Evolutionary conservation across 306 rosid genomes (phyloP).

Genomic region (Corylus avellana): DNA sequence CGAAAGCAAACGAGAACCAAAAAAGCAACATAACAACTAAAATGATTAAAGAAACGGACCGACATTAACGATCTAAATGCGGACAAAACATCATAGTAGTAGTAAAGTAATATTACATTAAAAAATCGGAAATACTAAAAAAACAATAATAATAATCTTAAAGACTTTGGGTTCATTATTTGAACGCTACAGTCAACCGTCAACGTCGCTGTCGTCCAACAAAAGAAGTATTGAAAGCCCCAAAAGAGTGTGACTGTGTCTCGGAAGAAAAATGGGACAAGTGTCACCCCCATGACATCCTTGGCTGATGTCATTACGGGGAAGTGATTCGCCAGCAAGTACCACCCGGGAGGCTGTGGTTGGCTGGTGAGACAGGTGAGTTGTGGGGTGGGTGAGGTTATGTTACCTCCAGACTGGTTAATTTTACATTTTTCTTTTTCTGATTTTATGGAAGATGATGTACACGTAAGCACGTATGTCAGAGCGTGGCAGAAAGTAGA

Average conservation of each 20-base stretch:
- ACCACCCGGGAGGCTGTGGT: slow-evolving; percentile 1
- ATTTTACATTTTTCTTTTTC: background rate
- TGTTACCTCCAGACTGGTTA: background rate
- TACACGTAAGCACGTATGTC: background rate
- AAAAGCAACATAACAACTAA: slow-evolving; percentile 36
- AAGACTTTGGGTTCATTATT: slow-evolving; percentile 22
- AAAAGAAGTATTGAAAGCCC: background rate
- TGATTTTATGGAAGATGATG: background rate
- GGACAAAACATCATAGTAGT: slow-evolving; percentile 2
- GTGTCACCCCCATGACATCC: background rate
- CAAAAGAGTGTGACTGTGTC: background rate
- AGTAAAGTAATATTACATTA: background rate
- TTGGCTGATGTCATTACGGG: background rate
- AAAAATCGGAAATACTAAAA: slow-evolving; percentile 2
- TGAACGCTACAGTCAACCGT: slow-evolving; percentile 37
- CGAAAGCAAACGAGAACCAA: slow-evolving; percentile 40
- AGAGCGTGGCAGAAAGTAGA: background rate
- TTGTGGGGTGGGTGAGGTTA: background rate
- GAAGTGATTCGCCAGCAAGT: background rate
- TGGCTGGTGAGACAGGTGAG: slow-evolving; percentile 13
- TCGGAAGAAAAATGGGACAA: background rate
- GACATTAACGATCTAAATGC: slow-evolving; percentile 17
- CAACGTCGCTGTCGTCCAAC: slow-evolving; percentile 34
- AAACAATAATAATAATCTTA: slow-evolving; percentile 2
- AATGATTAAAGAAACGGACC: slow-evolving; percentile 21